Evolutionary conservation across 495 filamentous ascomycete genomes (phyloP).

Genomic region (Neurospora sp.): DNA sequence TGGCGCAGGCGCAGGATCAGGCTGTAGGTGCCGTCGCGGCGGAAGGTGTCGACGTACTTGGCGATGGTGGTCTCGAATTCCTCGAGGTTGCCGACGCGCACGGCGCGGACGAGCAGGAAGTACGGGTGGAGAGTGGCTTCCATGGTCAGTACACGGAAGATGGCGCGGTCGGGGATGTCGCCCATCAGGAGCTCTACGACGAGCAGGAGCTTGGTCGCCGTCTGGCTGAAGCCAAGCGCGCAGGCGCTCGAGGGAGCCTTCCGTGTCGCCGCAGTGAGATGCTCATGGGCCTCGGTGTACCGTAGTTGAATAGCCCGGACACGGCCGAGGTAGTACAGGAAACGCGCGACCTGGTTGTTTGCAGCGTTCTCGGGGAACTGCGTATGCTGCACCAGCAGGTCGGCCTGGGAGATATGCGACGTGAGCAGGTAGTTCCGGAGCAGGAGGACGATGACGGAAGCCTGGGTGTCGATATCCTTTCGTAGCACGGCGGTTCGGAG

Average conservation of each 20-base stretch:
- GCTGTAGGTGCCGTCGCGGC: constrained; percentile 89
- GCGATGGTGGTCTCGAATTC: constrained; percentile 79
- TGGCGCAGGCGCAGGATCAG: constrained; percentile 88
- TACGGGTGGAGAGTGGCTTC: constrained; percentile 85
- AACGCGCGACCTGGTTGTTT: constrained; percentile 95
- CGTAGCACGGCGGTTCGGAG: constrained; percentile 87
- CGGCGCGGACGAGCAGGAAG: constrained; percentile 84
- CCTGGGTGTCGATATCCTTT: constrained; percentile 93
- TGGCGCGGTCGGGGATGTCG: constrained; percentile 88
- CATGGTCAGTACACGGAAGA: constrained; percentile 80
- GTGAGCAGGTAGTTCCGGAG: constrained; percentile 94
- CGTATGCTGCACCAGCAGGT: constrained; percentile 88
- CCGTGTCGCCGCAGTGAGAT: constrained; percentile 81
- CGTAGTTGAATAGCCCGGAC: constrained; percentile 92
- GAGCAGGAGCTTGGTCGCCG: constrained; percentile 84
- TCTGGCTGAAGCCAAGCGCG: constrained; percentile 89
- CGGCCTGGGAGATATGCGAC: constrained; percentile 93
- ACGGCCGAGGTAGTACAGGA: constrained; percentile 90
- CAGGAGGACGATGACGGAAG: constrained; percentile 85
- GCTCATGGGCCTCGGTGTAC: constrained; percentile 94
- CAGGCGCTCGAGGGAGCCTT: constrained; percentile 86
- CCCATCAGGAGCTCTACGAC: constrained; percentile 98
- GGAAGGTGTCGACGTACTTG: constrained; percentile 71
- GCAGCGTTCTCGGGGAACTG: constrained; percentile 86
- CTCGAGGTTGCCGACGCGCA: constrained; percentile 88